Evolutionary conservation across 768 basidiomycete species (phyloP).

Genomic region (Tulasnella calospora): DNA sequence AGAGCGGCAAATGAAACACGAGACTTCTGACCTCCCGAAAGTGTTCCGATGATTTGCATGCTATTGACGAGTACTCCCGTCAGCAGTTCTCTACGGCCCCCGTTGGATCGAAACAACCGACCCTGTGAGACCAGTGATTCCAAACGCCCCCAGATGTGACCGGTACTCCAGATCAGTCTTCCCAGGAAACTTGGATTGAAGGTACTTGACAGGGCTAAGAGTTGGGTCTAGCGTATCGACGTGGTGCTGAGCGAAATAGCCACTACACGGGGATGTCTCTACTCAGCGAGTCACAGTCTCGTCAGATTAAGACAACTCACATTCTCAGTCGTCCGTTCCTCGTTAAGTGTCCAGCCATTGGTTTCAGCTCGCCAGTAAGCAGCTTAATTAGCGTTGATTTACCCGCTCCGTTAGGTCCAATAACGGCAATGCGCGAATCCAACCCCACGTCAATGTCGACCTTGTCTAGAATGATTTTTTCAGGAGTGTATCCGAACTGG

Average conservation of each 20-base stretch:
- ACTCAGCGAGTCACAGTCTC: constrained; percentile 15
- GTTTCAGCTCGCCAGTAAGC: constrained; percentile 75
- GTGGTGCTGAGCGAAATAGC: constrained; percentile 93
- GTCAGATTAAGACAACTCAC: constrained; percentile 43
- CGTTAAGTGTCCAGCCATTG: constrained; percentile 71
- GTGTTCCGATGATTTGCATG: constrained; percentile 82
- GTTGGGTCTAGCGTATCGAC: constrained; percentile 81
- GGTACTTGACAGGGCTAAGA: constrained; percentile 89
- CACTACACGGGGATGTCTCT: constrained; percentile 43
- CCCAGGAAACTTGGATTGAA: constrained; percentile 88
- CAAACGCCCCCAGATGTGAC: constrained; percentile 91
- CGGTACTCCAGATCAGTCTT: constrained; percentile 95
- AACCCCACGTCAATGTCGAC: constrained; percentile 88
- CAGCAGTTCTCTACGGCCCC: background rate
- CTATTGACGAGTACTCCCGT: constrained; percentile 38
- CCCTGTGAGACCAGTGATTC: constrained; percentile 95
- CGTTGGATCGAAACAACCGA: constrained; percentile 34
- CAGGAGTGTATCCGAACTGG: constrained; percentile 77
- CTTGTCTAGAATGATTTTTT: constrained; percentile 68
- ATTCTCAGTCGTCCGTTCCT: constrained; percentile 88
- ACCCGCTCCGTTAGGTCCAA: constrained; percentile 92
- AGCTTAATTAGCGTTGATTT: constrained; percentile 97
- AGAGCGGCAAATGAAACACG: constrained; percentile 88
- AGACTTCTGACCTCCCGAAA: constrained; percentile 94
- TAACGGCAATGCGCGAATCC: constrained; percentile 92